A percentile compares a stretch with the other conserved stretches of the same genome.
phyloP scores from a whole-genome alignment of 2,329 filamentous ascomycete species.

The Clarireedia hainanense region DNA sequence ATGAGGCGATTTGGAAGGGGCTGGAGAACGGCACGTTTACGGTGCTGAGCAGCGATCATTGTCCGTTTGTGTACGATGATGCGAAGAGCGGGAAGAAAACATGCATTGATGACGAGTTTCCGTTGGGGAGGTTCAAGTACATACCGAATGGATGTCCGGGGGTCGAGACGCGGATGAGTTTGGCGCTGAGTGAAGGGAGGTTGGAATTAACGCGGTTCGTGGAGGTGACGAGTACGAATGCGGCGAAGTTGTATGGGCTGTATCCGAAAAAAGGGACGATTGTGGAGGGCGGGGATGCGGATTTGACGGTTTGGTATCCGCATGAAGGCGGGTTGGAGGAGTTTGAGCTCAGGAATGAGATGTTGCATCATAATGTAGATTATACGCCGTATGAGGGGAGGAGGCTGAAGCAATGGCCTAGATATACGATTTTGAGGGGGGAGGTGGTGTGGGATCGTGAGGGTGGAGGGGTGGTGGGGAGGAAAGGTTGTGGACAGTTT shows the following conservation, averaged over 20 bases:
- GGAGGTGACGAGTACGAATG: constrained; percentile 45
- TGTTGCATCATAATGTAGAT: constrained; percentile 54
- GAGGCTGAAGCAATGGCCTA: constrained; percentile 50
- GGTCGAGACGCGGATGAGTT: constrained; percentile 46
- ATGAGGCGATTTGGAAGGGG: constrained; percentile 43
- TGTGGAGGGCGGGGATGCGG: constrained; percentile 45
- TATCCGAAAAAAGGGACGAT: constrained; percentile 42
- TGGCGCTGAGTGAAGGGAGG: constrained; percentile 34
- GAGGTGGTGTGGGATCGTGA: constrained; percentile 50
- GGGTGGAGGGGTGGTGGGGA: constrained; percentile 40
- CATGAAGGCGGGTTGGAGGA: constrained; percentile 30
- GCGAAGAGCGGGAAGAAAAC: constrained; percentile 40
- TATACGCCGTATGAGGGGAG: constrained; percentile 56
- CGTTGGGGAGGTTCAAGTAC: constrained; percentile 41
- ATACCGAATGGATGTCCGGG: constrained; percentile 53
- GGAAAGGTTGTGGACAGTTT: constrained; percentile 42
- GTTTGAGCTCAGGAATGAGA: constrained; percentile 41
- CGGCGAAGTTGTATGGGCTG: constrained; percentile 50
- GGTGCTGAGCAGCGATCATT: constrained; percentile 37
- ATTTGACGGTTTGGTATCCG: constrained; percentile 51
- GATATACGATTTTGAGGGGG: constrained; percentile 52
- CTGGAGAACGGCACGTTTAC: constrained; percentile 45
- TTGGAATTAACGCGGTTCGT: constrained; percentile 44
- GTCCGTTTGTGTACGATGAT: constrained; percentile 37
- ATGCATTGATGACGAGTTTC: constrained; percentile 37